Conservation (phyloP, 2,329 filamentous ascomycete species). For the Moelleriella libera region DNA sequence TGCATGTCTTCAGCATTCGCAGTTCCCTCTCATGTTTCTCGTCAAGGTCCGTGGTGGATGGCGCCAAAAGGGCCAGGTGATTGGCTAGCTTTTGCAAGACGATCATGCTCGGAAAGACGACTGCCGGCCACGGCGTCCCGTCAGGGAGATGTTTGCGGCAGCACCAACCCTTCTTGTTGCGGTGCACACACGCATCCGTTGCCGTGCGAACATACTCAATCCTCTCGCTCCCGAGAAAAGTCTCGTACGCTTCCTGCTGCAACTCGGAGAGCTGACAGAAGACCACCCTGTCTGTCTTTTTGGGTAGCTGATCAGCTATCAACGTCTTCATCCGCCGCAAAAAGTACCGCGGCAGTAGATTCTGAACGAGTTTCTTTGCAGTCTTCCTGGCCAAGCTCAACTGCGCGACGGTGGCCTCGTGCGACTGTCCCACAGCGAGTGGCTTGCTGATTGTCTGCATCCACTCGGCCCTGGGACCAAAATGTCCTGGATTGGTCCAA, state of each 20-base stretch:
- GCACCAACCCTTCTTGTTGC: constrained; percentile 63
- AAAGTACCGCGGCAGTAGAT: constrained; percentile 81
- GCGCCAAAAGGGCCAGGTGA: constrained; percentile 80
- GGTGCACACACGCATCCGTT: constrained; percentile 52
- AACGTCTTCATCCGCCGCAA: constrained; percentile 84
- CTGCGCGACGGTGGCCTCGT: constrained; percentile 75
- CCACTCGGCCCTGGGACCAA: constrained; percentile 58
- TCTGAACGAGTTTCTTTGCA: constrained; percentile 71
- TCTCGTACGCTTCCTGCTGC: constrained; percentile 72
- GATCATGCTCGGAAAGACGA: constrained; percentile 75
- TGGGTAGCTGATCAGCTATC: constrained; percentile 83
- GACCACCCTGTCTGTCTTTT: constrained; percentile 86
- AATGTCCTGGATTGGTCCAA: constrained; percentile 79
- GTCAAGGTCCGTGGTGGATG: constrained; percentile 42
- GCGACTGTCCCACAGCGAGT: constrained; percentile 76
- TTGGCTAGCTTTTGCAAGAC: constrained; percentile 81
- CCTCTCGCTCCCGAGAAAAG: constrained; percentile 56
- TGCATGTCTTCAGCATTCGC: constrained; percentile 55
- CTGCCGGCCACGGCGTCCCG: constrained; percentile 54
- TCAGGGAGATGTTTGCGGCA: constrained; percentile 48
- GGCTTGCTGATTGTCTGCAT: constrained; percentile 63
- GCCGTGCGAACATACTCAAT: constrained; percentile 55
- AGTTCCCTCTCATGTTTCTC: constrained; percentile 72
- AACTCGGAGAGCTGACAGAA: constrained; percentile 82
- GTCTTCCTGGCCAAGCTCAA: constrained; percentile 69